These are phyloP conservation scores for Trifolium repens DNA, from an alignment of 306 rosid species.

Conservation along the genomic window DNA sequence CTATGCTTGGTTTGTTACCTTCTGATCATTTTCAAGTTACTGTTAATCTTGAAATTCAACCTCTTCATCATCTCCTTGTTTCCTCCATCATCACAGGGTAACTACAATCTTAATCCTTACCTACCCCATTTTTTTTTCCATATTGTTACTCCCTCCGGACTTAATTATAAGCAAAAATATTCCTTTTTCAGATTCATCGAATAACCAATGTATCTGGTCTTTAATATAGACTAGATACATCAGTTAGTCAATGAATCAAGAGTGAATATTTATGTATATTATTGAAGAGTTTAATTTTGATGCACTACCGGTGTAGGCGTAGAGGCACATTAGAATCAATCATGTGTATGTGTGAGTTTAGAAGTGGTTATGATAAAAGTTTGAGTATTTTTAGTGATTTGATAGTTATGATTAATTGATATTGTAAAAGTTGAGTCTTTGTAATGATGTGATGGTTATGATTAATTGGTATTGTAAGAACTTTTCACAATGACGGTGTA, in stretches of 20 bases:
- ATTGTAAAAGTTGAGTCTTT: no score
- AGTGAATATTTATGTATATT: not conserved
- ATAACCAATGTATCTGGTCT: no score
- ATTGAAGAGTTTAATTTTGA: not conserved
- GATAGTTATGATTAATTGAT: no score
- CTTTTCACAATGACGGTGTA: not conserved
- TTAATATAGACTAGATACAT: no score
- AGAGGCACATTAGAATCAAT: not conserved
- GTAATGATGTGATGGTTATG: not conserved
- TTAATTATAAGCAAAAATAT: no score
- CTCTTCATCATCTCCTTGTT: slow-evolving; percentile 77
- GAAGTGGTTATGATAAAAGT: no score
- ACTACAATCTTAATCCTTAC: not conserved
- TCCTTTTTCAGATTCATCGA: no score
- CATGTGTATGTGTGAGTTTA: not conserved
- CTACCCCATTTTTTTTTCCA: not conserved
- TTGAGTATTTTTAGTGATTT: no score
- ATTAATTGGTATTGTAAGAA: no score
- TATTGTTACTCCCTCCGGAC: no score
- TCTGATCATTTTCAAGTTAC: slow-evolving; percentile 89
- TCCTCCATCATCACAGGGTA: slow-evolving; percentile 95
- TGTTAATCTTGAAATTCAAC: slow-evolving; percentile 59
- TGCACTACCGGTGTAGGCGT: not conserved
- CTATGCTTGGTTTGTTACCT: slow-evolving; percentile 90
- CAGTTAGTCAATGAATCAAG: no score